Base-by-base conservation (phyloP, 129 eudicot species). In the Solidago caesia region DNA sequence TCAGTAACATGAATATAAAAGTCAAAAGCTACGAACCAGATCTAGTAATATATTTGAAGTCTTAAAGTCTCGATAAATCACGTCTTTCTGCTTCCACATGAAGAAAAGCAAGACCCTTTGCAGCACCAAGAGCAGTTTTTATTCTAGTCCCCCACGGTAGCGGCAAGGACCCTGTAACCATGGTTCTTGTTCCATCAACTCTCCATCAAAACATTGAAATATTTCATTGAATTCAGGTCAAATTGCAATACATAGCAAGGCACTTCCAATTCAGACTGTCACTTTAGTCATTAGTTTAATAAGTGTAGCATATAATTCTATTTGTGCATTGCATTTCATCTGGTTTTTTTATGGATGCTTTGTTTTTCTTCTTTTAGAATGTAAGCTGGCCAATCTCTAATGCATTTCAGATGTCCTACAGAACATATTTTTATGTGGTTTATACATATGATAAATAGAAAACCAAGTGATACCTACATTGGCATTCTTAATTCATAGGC, bases 101-200 rank as follows among this genome's bases (percentile, higher is more conserved):
- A 78, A 93, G 98, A 79, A 88, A 93, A 59, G 98, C 89, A 71
- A 93, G 96, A 53, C 98, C 98, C 74, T 89, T 86, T 62, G 98
- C 98, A 13, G 96, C 98, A 67, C 81, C 93, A 41, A 90, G 82
- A 8, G 98, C 96, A 41, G 90, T 88, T 80, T 90, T 93, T 86
- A 93, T 84, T 76, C 98, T 84, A 60, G 86, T 81, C 33, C 79
- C 62, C 98, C 98, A 93, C 29, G 96, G 96, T 80, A 93, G 89
- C 12, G 98, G 96, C 70, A 85, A 70, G 12, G 96, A 83, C 79
- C 98, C 98, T 93, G 78, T 75, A 15, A 29, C n/a, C 15, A 72
- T 27, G 14, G 64, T 74, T 74, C 15, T 3, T 6, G 71, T 12
- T 73, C 14, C 15, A 59, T 72, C 49, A 72, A 43, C 11, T 5